These are phyloP conservation scores for Cephalotrichum gorgonifer DNA, from an alignment of 2,329 filamentous ascomycete genomes.

Conservation along the genomic window DNA sequence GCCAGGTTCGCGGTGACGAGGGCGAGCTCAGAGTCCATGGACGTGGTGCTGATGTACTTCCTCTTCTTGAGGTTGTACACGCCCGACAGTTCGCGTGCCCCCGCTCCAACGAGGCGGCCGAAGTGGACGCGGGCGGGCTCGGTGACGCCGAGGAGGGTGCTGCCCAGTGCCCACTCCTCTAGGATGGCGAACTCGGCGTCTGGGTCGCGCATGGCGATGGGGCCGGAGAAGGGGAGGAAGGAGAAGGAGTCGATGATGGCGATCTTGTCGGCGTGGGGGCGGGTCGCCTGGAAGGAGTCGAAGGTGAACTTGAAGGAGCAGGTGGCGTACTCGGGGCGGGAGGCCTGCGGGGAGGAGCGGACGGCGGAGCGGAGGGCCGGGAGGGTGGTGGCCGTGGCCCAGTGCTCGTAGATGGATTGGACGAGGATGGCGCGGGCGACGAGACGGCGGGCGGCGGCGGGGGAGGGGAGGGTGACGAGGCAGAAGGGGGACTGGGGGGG, in stretches of 20 bases:
- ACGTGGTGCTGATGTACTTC: slow-evolving; percentile 88
- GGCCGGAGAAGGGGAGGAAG: slow-evolving; percentile 69
- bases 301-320: slow-evolving; percentile 74
- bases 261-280: slow-evolving; percentile 51
- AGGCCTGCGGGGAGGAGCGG: background rate
- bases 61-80: slow-evolving; percentile 89
- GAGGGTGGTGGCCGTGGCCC: slow-evolving; percentile 64
- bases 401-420: slow-evolving; percentile 79
- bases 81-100: slow-evolving; percentile 56
- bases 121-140: slow-evolving; percentile 55
- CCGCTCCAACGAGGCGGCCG: slow-evolving; percentile 58
- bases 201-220: slow-evolving; percentile 64
- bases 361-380: slow-evolving; percentile 50
- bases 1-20: slow-evolving; percentile 88
- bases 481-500: slow-evolving; percentile 70
- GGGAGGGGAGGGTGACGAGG: slow-evolving; percentile 58
- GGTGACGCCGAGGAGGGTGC: slow-evolving; percentile 33
- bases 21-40: slow-evolving; percentile 92
- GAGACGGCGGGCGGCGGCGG: slow-evolving; percentile 53
- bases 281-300: slow-evolving; percentile 71
- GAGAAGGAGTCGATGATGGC: slow-evolving; percentile 71
- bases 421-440: slow-evolving; percentile 70
- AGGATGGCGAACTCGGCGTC: slow-evolving; percentile 70
- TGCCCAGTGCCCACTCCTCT: slow-evolving; percentile 63
- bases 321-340: slow-evolving; percentile 38